These are phyloP conservation scores for Yamagishiella unicocca DNA, from an alignment of 139 green algal species.

Conservation along the genomic window DNA sequence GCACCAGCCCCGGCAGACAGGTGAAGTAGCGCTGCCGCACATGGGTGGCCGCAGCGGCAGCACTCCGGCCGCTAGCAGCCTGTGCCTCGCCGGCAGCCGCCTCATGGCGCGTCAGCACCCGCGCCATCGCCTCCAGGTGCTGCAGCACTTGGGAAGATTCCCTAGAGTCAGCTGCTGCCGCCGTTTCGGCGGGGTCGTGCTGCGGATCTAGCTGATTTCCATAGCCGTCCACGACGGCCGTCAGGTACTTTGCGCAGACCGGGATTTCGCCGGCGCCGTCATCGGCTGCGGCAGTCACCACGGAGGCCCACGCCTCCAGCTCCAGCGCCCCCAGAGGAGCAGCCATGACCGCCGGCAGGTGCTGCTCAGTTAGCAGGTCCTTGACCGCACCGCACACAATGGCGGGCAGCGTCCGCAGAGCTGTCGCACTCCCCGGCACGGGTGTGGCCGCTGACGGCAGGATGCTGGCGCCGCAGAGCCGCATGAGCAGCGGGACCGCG, in stretches of 20 bases:
- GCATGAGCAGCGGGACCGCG: neutral
- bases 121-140: neutral
- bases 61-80: neutral
- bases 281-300: neutral
- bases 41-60: neutral
- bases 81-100: neutral
- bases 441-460: neutral
- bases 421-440: neutral
- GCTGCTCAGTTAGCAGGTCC: neutral
- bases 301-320: neutral
- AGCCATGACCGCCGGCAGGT: neutral
- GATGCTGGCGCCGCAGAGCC: neutral
- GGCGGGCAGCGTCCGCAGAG: neutral
- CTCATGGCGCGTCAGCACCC: neutral
- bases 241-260: neutral
- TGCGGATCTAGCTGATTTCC: neutral
- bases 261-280: neutral
- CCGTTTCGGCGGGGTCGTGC: too few relatives aligned
- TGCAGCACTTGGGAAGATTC: neutral
- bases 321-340: neutral
- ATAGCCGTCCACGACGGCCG: neutral
- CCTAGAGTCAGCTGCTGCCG: too few relatives aligned
- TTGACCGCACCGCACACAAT: neutral
- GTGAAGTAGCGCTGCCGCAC: neutral
- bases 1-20: constrained; percentile 5